A percentile compares a stretch with the other conserved stretches of the same genome.
Evolutionary conservation across 2,329 filamentous ascomycete genomes (phyloP).

Genomic region (Fusarium drepaniforme): DNA sequence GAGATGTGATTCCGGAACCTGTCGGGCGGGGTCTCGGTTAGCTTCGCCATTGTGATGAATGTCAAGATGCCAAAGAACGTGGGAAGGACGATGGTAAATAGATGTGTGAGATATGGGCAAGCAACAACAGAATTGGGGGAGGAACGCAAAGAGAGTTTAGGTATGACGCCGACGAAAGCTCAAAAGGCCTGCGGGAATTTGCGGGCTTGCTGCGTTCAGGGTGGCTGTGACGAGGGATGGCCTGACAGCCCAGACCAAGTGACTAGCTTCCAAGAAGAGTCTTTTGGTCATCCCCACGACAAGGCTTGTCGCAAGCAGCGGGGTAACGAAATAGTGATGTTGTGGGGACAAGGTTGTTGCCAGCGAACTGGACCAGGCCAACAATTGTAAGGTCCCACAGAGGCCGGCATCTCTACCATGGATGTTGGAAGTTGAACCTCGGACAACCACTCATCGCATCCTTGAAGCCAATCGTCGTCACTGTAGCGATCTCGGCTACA

Average conservation of each 20-base stretch:
- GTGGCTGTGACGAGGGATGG: slow-evolving; percentile 44
- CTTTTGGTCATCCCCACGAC: slow-evolving; percentile 41
- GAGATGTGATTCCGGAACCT: slow-evolving; percentile 72
- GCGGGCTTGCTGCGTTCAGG: slow-evolving; percentile 27
- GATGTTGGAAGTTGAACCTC: neutral
- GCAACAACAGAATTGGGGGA: slow-evolving; percentile 3
- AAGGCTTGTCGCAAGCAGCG: slow-evolving; percentile 43
- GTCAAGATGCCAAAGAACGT: slow-evolving; percentile 24
- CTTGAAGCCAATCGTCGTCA: neutral
- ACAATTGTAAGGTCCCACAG: slow-evolving; percentile 33
- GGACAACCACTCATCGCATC: neutral
- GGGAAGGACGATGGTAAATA: slow-evolving; percentile 21
- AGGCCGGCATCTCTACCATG: neutral
- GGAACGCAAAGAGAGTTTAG: slow-evolving; percentile 9
- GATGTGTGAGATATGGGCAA: slow-evolving; percentile 5
- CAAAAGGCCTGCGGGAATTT: slow-evolving; percentile 44
- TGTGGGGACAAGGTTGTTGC: slow-evolving; percentile 40
- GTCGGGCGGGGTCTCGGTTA: slow-evolving; percentile 56
- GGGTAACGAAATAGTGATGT: slow-evolving; percentile 40
- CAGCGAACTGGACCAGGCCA: slow-evolving; percentile 26
- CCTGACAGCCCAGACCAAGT: slow-evolving; percentile 44
- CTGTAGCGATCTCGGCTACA: neutral
- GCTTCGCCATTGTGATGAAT: slow-evolving; percentile 53
- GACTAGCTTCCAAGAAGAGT: slow-evolving; percentile 36
- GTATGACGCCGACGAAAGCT: slow-evolving; percentile 12